These are phyloP conservation scores for Aspergillus avenaceus DNA, from an alignment of 495 filamentous ascomycete genomes.

Conservation along the genomic window DNA sequence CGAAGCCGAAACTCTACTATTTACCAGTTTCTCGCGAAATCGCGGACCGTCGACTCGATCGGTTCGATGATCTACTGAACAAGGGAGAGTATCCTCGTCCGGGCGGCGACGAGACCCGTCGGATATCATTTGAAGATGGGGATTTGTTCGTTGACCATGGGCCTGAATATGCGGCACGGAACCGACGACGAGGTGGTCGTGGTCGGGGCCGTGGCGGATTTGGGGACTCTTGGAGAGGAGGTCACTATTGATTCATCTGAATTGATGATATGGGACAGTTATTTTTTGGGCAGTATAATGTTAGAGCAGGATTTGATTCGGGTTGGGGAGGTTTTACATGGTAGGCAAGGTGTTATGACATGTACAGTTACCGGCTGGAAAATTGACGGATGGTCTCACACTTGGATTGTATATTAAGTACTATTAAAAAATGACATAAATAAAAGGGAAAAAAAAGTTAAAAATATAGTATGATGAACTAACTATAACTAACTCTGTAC, in stretches of 20 bases:
- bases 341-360: too few relatives aligned
- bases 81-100: constrained; percentile 42
- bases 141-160: constrained; percentile 71
- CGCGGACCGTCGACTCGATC: constrained; percentile 61
- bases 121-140: constrained; percentile 75
- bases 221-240: constrained; percentile 28
- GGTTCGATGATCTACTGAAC: constrained; percentile 49
- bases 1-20: constrained; percentile 70
- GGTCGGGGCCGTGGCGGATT: constrained; percentile 26
- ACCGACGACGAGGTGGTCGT: constrained; percentile 29
- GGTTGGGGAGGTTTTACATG: too few relatives aligned
- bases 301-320: too few relatives aligned
- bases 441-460: too few relatives aligned
- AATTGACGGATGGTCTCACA: too few relatives aligned
- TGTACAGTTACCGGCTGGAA: too few relatives aligned
- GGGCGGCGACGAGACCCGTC: constrained; percentile 61
- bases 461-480: too few relatives aligned
- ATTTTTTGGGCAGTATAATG: too few relatives aligned
- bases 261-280: neutral
- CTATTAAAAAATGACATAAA: too few relatives aligned
- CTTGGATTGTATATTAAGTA: too few relatives aligned
- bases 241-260: constrained; percentile 9
- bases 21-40: constrained; percentile 47
- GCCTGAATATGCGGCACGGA: constrained; percentile 52
- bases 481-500: too few relatives aligned